Evolutionary conservation across 2,329 filamentous ascomycete species (phyloP), one percentile per base, ranked within the genome.

Genomic region (Fusarium aywerte): DNA sequence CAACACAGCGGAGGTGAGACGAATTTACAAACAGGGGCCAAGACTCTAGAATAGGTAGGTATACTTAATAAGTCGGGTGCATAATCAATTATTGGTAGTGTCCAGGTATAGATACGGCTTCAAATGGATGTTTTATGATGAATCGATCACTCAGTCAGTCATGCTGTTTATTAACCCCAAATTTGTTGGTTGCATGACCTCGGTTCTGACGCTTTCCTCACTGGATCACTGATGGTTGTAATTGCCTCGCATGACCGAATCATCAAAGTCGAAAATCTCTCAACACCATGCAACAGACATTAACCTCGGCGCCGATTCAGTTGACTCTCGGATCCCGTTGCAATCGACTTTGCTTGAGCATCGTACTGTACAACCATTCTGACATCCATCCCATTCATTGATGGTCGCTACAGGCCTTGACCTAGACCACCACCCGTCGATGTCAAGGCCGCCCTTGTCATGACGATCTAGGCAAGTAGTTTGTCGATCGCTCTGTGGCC

Each of bases 111-210:
- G 42, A 42, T 49, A 31, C 44, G 29, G 33, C 25, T 61, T 53
- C 47, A 25, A 49, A 47, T 32, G 23, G 31, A 27, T 65, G 64
- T 68, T 67, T 68, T 64, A 67, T 68, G 50, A 57, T 68, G 53
- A 43, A 59, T 59, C 55, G 47, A 59, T 53, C 11, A n/a, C 25
- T 29, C n/a, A n/a, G n/a, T 43, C 36, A 48, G 31, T 42, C 36
- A 39, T 35, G 42, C 36, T 50, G 48, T 52, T 58, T 67, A 51
- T 33, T n/a, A n/a, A n/a, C n/a, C 36, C 40, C 25, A 25, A 15
- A 38, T 32, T 64, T 49, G 35, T 25, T 36, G 25, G 40, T 67
- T 66, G 35, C 49, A 67, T 47, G 42, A 58, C 23, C 44, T 58
- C 44, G 50, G 33, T 29, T 18, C 38, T 25, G 23, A 18, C 21